These are phyloP conservation scores for Cadophora luteo-olivacea DNA, from an alignment of 2,329 filamentous ascomycete species.

Conservation along the genomic window DNA sequence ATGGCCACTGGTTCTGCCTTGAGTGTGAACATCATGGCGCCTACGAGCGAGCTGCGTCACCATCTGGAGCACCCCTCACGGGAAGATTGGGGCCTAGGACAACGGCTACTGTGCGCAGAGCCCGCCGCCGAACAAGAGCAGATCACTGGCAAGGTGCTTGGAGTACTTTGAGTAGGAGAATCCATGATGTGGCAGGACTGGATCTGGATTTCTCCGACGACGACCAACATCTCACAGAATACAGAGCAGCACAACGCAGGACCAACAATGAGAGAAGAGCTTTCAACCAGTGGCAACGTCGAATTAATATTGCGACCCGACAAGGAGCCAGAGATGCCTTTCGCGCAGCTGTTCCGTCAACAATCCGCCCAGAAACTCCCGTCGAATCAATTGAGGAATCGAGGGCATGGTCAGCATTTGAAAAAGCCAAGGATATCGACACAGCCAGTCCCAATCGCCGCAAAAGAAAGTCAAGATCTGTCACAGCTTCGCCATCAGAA, in stretches of 20 bases:
- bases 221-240: slow-evolving; percentile 56
- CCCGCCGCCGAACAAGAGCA: slow-evolving; percentile 69
- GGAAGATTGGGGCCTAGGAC: slow-evolving; percentile 53
- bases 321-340: slow-evolving; percentile 79
- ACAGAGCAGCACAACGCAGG: slow-evolving; percentile 60
- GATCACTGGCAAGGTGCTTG: slow-evolving; percentile 91
- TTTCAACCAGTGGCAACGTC: slow-evolving; percentile 78
- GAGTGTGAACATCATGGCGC: slow-evolving; percentile 66
- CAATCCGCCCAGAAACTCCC: slow-evolving; percentile 62
- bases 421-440: slow-evolving; percentile 78
- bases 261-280: slow-evolving; percentile 61
- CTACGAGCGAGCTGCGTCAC: slow-evolving; percentile 45
- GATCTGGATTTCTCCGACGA: slow-evolving; percentile 87
- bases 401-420: slow-evolving; percentile 88
- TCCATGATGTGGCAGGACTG: slow-evolving; percentile 73
- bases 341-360: slow-evolving; percentile 67
- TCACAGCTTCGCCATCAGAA: slow-evolving; percentile 74
- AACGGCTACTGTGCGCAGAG: slow-evolving; percentile 61
- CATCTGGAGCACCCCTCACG: slow-evolving; percentile 40
- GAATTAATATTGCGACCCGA: slow-evolving; percentile 80
- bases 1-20: slow-evolving; percentile 89
- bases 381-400: slow-evolving; percentile 80
- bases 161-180: slow-evolving; percentile 66
- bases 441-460: slow-evolving; percentile 59
- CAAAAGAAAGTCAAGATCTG: slow-evolving; percentile 77